Evolutionary conservation across 83 land plant genomes (phyloP), one percentile per base, ranked within the genome.

Genomic region (Larix sibirica): DNA sequence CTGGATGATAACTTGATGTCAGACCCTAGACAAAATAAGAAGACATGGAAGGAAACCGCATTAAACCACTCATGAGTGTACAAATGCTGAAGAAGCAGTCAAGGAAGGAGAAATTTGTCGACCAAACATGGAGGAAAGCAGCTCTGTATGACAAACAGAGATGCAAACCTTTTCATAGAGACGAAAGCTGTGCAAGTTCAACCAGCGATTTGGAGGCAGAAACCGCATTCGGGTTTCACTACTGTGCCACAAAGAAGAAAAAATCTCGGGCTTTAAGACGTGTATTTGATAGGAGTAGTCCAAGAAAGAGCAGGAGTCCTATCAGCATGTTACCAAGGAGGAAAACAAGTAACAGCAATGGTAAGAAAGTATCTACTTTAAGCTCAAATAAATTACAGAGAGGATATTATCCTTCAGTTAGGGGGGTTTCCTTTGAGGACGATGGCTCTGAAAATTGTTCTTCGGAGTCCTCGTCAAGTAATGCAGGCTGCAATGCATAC

Each of bases 131-230:
- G 75, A 36, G 50, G 24, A 70, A 70, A 70, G 23, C 50, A 20
- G 24, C 6, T 17, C 9, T 40, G 54, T 71, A 40, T 71, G 76
- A 71, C 6, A 71, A 71, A 17, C 76, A 71, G 12, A 40, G 76
- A 20, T 40, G 13, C 17, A 20, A 21, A 10, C n/a, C 76, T 40
- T 71, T 71, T 0, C 24, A 12, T 20, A 71, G 50, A 71, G n/a
- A 40, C 23, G 13, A 71, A 36, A 40, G 23, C 76, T 33, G 7
- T 31, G 31, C 73, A 68, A 68, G 73, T 16, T n/a, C 76, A 71
- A 47, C 54, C 76, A 40, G 76, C 42, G 76, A 40, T 42, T 42
- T 71, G 76, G 76, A 71, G 76, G 76, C 76, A 40, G 76, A 40
- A 40, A 42, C 76, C 0, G 76, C 42, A 0, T 71, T 71, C 54